A percentile compares a stretch with the other conserved stretches of the same genome.
Conservation (phyloP, 2,329 filamentous ascomycete species). For the Cercospora nicotianae region DNA sequence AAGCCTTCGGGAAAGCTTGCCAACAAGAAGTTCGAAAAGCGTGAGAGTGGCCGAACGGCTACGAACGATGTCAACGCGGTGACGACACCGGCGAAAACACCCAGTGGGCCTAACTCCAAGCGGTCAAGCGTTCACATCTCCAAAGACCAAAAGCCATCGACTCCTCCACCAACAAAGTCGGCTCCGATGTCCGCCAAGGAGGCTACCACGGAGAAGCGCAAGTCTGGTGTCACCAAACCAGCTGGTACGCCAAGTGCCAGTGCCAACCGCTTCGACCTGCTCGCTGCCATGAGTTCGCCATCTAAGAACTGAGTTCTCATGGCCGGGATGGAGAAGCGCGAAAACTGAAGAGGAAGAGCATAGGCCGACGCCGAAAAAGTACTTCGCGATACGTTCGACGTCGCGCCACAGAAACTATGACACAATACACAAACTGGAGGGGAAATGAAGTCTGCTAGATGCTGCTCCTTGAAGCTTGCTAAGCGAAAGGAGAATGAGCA, state of each 20-base stretch:
- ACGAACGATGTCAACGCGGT: not conserved
- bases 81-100: not conserved
- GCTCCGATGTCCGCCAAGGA: slow-evolving; percentile 14
- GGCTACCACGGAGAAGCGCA: slow-evolving; percentile 14
- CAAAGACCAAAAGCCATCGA: slow-evolving; percentile 12
- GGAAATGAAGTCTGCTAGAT: not conserved
- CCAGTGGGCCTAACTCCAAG: slow-evolving; percentile 2
- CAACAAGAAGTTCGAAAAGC: slow-evolving; percentile 12
- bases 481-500: not conserved
- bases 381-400: not conserved
- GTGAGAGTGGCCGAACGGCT: not conserved
- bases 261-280: slow-evolving; percentile 11
- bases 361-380: not conserved
- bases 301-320: slow-evolving; percentile 5
- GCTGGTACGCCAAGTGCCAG: slow-evolving; percentile 11
- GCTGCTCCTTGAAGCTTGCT: not conserved
- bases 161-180: slow-evolving; percentile 6
- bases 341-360: not conserved
- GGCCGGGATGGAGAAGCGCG: not conserved
- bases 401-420: not conserved
- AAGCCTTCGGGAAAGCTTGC: slow-evolving; percentile 8
- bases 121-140: slow-evolving; percentile 3
- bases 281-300: slow-evolving; percentile 10
- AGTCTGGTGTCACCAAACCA: slow-evolving; percentile 10
- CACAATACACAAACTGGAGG: not conserved